These are phyloP conservation scores for Anisodus tanguticus DNA, from an alignment of 257 asterid species.

Conservation along the genomic window DNA sequence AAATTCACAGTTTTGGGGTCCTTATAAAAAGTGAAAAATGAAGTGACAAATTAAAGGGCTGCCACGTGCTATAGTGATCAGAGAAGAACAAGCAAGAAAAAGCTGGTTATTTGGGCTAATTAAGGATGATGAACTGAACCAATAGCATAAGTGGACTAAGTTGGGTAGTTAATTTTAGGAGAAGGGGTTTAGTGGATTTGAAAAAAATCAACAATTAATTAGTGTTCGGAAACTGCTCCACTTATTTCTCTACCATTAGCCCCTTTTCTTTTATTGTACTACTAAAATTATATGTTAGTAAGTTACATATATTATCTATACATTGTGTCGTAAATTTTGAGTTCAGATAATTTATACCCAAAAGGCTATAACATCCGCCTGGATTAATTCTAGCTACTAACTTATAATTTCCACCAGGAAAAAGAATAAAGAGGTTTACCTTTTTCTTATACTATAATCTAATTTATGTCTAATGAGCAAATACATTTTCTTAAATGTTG, in stretches of 20 bases:
- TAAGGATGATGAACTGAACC: slow-evolving; percentile 33
- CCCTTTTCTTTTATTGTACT: no score
- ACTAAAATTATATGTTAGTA: no score
- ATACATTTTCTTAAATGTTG: not conserved
- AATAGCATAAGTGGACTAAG: slow-evolving; percentile 19
- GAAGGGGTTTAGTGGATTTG: slow-evolving; percentile 33
- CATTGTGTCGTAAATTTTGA: no score
- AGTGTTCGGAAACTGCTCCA: slow-evolving; percentile 40
- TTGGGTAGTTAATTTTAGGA: slow-evolving; percentile 42
- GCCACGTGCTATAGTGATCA: slow-evolving; percentile 3
- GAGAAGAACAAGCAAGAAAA: not conserved
- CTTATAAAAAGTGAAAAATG: not conserved
- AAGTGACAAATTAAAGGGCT: not conserved
- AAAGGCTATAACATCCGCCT: no score
- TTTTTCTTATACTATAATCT: not conserved
- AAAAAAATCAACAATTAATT: slow-evolving; percentile 17
- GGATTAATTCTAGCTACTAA: no score
- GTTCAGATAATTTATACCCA: no score
- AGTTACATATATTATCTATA: no score
- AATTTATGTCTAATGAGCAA: not conserved
- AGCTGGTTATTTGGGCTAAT: not conserved
- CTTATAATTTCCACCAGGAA: no score
- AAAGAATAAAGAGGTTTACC: not conserved
- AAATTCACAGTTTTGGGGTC: not conserved
- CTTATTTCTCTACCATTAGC: not conserved